Conservation (phyloP, 306 rosid genomes). For the Betula pendula region DNA sequence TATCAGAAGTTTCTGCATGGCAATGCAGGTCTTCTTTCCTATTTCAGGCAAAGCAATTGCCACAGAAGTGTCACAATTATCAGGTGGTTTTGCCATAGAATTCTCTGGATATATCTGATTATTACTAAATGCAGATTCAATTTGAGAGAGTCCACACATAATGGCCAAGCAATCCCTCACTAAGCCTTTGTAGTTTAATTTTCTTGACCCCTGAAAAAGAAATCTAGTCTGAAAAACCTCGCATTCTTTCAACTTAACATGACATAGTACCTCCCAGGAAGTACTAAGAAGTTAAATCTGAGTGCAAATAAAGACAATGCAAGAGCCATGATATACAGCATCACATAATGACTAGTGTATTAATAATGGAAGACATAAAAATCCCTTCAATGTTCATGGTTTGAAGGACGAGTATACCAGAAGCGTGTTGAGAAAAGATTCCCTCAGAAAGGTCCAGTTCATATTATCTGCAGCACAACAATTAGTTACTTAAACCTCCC, state of each 20-base stretch:
- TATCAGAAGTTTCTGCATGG: conserved; percentile 57
- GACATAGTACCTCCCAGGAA: conserved; percentile 11
- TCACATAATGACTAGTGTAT: not conserved
- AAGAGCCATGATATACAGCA: conserved; percentile 6
- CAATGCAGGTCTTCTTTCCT: conserved; percentile 51
- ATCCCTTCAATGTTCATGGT: conserved; percentile 22
- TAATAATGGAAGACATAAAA: conserved; percentile 23
- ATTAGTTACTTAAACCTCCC: conserved; percentile 29
- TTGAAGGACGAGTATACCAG: conserved; percentile 49
- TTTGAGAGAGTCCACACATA: conserved; percentile 59
- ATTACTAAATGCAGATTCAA: conserved; percentile 39
- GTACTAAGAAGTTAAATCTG: conserved; percentile 7
- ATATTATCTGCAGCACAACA: conserved; percentile 55
- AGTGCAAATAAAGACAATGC: not conserved
- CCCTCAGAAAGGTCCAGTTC: conserved; percentile 73
- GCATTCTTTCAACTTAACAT: conserved; percentile 16
- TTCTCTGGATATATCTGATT: conserved; percentile 36
- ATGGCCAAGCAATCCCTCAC: conserved; percentile 62
- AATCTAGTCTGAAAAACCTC: conserved; percentile 18
- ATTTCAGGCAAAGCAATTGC: conserved; percentile 59
- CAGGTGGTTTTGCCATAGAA: conserved; percentile 35
- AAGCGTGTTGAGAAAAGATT: conserved; percentile 70
- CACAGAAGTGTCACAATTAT: conserved; percentile 37
- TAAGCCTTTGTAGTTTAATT: conserved; percentile 62
- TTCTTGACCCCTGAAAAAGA: conserved; percentile 73